Evolutionary conservation across 2,329 filamentous ascomycete species (phyloP).

Genomic region (Cladophialophora chaetospira): DNA sequence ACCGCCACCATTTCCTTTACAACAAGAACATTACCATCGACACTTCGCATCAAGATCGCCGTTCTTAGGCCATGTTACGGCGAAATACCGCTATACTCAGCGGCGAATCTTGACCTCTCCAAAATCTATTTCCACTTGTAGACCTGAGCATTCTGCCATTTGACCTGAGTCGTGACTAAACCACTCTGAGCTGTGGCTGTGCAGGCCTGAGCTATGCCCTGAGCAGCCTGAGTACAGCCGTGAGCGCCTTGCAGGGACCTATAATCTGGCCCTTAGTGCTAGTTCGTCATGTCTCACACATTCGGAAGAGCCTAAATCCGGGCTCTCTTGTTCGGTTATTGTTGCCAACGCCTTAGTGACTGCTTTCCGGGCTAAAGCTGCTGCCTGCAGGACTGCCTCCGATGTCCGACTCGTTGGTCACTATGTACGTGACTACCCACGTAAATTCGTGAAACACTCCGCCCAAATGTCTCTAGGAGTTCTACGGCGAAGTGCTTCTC

Average conservation of each 20-base stretch:
- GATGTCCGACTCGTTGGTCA: neutral
- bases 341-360: neutral
- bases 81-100: too few species aligned
- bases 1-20: too few species aligned
- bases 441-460: conserved; percentile 5
- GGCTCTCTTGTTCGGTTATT: neutral
- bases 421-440: conserved; percentile 4
- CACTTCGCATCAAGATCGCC: too few species aligned
- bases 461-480: neutral
- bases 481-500: neutral
- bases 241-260: neutral
- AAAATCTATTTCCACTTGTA: too few species aligned
- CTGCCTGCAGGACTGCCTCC: neutral
- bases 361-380: neutral
- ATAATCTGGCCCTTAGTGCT: neutral
- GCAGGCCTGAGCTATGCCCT: neutral
- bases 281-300: neutral
- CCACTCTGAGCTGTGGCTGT: neutral
- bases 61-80: too few species aligned
- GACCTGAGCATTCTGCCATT: neutral
- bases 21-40: too few species aligned
- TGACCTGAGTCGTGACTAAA: neutral
- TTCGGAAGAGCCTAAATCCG: neutral
- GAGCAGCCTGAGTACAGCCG: neutral
- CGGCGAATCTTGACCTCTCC: too few species aligned